These are phyloP conservation scores for Linderina pennispora DNA, from an alignment of 192 early-diverging fungal species.

Conservation along the genomic window DNA sequence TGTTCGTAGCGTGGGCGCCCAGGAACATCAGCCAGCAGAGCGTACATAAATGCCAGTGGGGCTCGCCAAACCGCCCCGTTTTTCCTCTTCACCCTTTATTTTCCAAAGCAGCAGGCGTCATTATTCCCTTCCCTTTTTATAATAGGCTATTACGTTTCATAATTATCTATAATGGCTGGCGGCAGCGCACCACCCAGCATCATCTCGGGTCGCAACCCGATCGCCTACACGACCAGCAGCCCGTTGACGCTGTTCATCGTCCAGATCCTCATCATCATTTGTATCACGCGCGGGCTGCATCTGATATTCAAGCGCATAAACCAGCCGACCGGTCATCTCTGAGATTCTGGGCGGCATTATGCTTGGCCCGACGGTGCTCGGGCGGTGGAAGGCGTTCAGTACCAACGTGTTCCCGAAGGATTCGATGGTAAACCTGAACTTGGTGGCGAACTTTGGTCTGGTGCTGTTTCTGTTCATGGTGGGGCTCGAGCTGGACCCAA, in stretches of 20 bases:
- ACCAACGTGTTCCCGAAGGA: slow-evolving; percentile 63
- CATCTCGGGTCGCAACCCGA: slow-evolving; percentile 62
- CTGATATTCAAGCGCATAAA: slow-evolving; percentile 52
- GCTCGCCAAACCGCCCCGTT: too few relatives aligned
- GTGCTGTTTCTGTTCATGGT: slow-evolving; percentile 87
- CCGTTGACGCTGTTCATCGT: slow-evolving; percentile 73
- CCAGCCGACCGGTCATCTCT: slow-evolving; percentile 87
- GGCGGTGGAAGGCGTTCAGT: slow-evolving; percentile 62
- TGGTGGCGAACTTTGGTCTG: slow-evolving; percentile 84
- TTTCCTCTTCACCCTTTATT: too few relatives aligned
- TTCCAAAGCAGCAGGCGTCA: too few relatives aligned
- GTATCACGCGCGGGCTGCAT: slow-evolving; percentile 62
- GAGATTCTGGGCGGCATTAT: slow-evolving; percentile 89
- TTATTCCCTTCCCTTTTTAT: too few relatives aligned
- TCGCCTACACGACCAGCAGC: slow-evolving; percentile 44
- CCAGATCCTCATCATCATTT: slow-evolving; percentile 68
- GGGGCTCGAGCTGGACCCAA: slow-evolving; percentile 77
- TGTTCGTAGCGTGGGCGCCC: too few relatives aligned
- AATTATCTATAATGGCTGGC: slow-evolving; percentile 35
- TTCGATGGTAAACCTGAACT: slow-evolving; percentile 64
- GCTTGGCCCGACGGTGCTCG: slow-evolving; percentile 81
- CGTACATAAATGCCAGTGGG: too few relatives aligned
- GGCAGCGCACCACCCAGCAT: slow-evolving; percentile 28
- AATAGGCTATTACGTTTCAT: too few relatives aligned
- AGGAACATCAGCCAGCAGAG: too few relatives aligned